Base-by-base conservation (phyloP, 225 moss, liverwort and hornwort genomes). In the Thuidium tamariscinum region DNA sequence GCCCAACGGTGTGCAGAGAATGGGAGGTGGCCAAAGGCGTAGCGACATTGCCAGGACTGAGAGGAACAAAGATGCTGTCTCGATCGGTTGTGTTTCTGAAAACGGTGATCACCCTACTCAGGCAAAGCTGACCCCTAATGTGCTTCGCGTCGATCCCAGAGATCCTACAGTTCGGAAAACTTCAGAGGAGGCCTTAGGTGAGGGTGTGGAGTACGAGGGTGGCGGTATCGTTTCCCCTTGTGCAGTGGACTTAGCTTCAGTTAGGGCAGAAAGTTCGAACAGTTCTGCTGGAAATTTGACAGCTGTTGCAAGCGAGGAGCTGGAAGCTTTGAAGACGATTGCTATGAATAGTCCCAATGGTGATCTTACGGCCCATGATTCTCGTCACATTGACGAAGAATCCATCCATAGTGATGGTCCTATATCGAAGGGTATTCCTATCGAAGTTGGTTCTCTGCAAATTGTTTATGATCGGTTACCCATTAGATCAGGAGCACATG, bases 11-110 rank as follows among this genome's bases (percentile, higher is more conserved):
- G 79, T 80, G 71, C 87, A 75, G 69, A 81, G 85, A 84, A 65
- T 83, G 89, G 86, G 85, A 82, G 85, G 44, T 86, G 74, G 71
- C 86, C 92, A n/a, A n/a, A n/a, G 74, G 80, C 87, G 87, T 61
- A 63, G 41, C 39, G 92, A 90, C 54, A 78, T 10, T 70, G 70
- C 59, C 9, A 85, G 59, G 55, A 13, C 55, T 63, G 88, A 82
- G 68, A 91, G 88, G 44, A 91, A 49, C 74, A 54, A 70, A 14
- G 30, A 67, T 61, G 44, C 46, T 67, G 22, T n/a, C 44, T 42
- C 62, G 16, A 74, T 32, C 77, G 46, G 77, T 41, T 19, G 77
- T 66, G 39, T 49, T 55, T 46, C 82, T 84, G 87, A 44, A 68
- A 82, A 83, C 13, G 74, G 86, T 26, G 41, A 64, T 73, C 59